Conservation (phyloP, 148 eudicot species). For the Bassia scoparia region DNA sequence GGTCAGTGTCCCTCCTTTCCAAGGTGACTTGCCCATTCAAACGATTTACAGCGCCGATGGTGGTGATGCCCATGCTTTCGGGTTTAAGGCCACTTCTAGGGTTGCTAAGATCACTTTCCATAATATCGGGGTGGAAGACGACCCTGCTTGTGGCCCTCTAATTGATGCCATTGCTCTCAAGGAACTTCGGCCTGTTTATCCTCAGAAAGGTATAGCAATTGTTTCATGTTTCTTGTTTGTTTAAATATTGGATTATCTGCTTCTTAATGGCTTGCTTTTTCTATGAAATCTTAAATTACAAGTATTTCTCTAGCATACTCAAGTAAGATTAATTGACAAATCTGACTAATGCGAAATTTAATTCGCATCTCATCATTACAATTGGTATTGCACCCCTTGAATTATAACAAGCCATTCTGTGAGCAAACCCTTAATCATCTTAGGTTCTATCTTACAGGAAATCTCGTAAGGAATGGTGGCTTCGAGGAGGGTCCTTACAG, state of each 20-base stretch:
- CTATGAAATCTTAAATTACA: too few species aligned
- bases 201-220: constrained; percentile 33
- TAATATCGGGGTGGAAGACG: constrained; percentile 77
- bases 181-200: constrained; percentile 52
- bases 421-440: not conserved
- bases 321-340: too few species aligned
- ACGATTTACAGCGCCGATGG: constrained; percentile 76
- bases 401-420: too few species aligned
- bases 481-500: constrained; percentile 78
- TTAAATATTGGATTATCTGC: too few species aligned
- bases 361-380: not conserved
- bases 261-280: too few species aligned
- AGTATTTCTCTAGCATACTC: too few species aligned
- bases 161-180: constrained; percentile 86
- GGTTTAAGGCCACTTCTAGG: constrained; percentile 48
- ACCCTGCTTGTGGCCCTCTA: constrained; percentile 85
- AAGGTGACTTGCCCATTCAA: constrained; percentile 75
- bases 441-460: constrained; percentile 30
- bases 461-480: constrained; percentile 64
- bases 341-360: too few species aligned
- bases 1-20: constrained; percentile 53
- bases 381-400: too few species aligned
- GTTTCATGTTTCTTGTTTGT: not conserved
- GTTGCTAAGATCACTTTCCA: constrained; percentile 48
- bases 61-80: constrained; percentile 75